Base-by-base conservation (phyloP, 768 basidiomycete genomes). In the Lentinus brumalis region DNA sequence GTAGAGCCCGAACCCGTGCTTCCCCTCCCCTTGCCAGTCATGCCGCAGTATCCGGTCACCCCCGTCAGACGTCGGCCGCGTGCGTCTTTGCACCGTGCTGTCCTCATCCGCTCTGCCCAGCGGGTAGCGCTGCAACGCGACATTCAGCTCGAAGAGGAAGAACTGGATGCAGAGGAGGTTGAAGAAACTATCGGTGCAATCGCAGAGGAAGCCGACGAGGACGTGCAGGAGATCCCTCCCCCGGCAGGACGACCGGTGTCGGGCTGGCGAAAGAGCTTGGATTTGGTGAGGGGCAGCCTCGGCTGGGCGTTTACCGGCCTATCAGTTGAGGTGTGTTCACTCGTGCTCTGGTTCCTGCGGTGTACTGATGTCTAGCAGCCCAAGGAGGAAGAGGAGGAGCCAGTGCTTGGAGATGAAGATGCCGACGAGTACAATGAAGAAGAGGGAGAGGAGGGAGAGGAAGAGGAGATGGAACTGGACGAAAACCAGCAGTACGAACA, bases 21-120 rank as follows among this genome's bases (percentile, higher is more conserved):
- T 21, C 68, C 62, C 30, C 66, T 54, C 5, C 62, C 52, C 3
- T 46, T 66, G 52, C 51, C 60, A 15, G 50, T 64, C 47, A 53
- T 58, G 8, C 39, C 44, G 2, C 65, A 64, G 9, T 42, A 46
- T 5, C 62, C 61, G 5, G 67, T 61, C 18, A 69, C 71, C 5
- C 71, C 71, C 50, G 74, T 57, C 49, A 74, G 50, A 5, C 67
- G 67, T 11, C 60, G 58, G 11, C 66, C 71, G 4, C 75, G 83
- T 1, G 77, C 77, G 15, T 85, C 84, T 2, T 73, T 91, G 1
- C 88, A 91, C 66, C 83, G 84, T 12, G 86, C 86, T 0, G 89
- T 91, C 2, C 76, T 91, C 10, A 83, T 91, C 12, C 81, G 87
- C 10, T 87, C 86, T 41, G 87, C 87, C 0, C 88, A 90, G 66